These are phyloP conservation scores for Phyllosticta citriasiana DNA, from an alignment of 2,329 filamentous ascomycete genomes.

Conservation along the genomic window DNA sequence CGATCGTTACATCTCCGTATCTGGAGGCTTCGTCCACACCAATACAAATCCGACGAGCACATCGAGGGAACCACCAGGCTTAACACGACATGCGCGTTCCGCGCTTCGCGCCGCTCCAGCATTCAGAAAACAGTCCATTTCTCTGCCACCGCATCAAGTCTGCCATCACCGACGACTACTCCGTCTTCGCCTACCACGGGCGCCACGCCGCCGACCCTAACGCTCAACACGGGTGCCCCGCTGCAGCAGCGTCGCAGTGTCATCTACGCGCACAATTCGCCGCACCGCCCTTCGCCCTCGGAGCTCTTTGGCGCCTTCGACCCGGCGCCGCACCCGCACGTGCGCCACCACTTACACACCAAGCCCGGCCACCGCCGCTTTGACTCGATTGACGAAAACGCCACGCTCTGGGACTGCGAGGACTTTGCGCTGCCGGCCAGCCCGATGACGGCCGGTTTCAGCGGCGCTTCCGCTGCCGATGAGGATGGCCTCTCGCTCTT, in stretches of 20 bases:
- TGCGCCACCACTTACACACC: not conserved
- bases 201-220: not conserved
- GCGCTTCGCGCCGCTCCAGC: not conserved
- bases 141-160: not conserved
- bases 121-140: not conserved
- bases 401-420: not conserved
- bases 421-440: not conserved
- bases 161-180: not conserved
- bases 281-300: slow-evolving; percentile 18
- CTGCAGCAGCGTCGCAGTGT: not conserved
- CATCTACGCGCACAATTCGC: slow-evolving; percentile 14
- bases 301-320: slow-evolving; percentile 10
- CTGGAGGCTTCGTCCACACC: not conserved
- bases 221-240: not conserved
- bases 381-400: not conserved
- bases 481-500: not conserved
- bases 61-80: not conserved
- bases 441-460: not conserved
- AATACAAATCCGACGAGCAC: not conserved
- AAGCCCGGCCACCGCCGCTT: not conserved
- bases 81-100: not conserved
- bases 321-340: not conserved
- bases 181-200: not conserved
- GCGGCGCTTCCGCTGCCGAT: not conserved
- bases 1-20: not conserved